Percentiles rank a stretch among this genome's conserved stretches.
phyloP scores from a whole-genome alignment of 2,329 filamentous ascomycete species.

The Cordyceps militaris region DNA sequence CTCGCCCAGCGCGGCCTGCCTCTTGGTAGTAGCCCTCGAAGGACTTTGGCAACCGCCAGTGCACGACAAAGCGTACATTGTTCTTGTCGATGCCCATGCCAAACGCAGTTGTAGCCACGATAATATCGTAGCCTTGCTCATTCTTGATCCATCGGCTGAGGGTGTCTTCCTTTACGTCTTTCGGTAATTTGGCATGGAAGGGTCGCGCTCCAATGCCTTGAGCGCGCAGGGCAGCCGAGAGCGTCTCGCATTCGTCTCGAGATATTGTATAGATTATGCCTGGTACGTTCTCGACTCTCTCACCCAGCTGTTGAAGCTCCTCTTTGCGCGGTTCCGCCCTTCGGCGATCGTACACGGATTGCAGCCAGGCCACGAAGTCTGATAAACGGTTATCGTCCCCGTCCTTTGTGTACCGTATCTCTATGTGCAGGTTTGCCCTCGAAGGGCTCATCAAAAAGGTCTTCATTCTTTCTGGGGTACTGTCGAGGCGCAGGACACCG shows the following conservation, averaged over 20 bases:
- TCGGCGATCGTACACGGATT: conserved; percentile 63
- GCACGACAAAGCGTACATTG: conserved; percentile 87
- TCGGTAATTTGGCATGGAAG: conserved; percentile 63
- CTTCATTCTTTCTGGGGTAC: conserved; percentile 50
- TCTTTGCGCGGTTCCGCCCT: conserved; percentile 48
- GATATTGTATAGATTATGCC: conserved; percentile 78
- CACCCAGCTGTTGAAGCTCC: conserved; percentile 48
- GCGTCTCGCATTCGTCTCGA: conserved; percentile 64
- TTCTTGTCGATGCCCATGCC: conserved; percentile 98
- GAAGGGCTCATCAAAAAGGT: conserved; percentile 79
- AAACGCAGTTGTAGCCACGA: conserved; percentile 92
- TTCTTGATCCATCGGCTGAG: conserved; percentile 66
- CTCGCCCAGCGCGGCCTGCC: conserved; percentile 82
- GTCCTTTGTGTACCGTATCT: conserved; percentile 76
- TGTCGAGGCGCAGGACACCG: conserved; percentile 60
- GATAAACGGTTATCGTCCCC: conserved; percentile 64
- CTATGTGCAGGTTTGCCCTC: conserved; percentile 81
- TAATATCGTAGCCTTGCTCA: conserved; percentile 73
- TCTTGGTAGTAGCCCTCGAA: conserved; percentile 98
- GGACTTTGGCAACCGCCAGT: conserved; percentile 89
- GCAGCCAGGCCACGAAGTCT: conserved; percentile 72
- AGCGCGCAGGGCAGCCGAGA: conserved; percentile 57
- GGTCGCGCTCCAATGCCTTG: conserved; percentile 68
- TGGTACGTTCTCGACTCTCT: conserved; percentile 57
- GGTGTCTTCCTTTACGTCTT: conserved; percentile 63